These are phyloP conservation scores for Carex sylvatica DNA, from an alignment of 202 grass and related monocot species.

Conservation along the genomic window DNA sequence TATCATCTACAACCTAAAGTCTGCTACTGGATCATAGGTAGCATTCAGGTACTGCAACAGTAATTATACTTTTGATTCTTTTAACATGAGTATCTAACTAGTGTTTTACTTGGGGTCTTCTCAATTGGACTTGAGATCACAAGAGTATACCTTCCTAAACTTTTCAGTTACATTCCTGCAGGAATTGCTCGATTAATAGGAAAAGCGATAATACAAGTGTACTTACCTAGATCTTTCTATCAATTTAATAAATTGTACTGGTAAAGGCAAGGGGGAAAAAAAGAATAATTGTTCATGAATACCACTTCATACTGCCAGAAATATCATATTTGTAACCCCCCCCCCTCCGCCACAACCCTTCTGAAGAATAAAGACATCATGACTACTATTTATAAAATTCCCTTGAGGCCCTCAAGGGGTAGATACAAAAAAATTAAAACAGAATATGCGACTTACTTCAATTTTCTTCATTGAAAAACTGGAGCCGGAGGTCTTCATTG, in stretches of 20 bases:
- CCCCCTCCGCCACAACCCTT: neutral
- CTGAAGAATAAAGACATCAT: constrained; percentile 19
- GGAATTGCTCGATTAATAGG: neutral
- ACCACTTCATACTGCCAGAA: neutral
- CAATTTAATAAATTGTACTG: neutral
- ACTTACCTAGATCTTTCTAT: neutral
- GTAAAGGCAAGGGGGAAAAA: neutral
- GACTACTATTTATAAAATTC: neutral
- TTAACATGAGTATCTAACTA: neutral
- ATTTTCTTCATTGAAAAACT: constrained; percentile 54
- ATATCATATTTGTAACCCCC: neutral
- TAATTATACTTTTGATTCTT: constrained; percentile 29
- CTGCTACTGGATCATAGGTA: neutral
- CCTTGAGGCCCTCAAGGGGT: neutral
- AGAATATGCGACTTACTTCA: constrained; percentile 44
- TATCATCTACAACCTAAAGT: neutral
- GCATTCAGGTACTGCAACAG: constrained; percentile 19
- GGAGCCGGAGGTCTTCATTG: constrained; percentile 41
- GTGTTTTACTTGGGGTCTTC: neutral
- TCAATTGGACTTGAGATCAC: neutral
- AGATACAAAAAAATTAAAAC: neutral
- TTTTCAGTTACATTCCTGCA: neutral
- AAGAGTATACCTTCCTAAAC: neutral
- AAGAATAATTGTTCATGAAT: neutral
- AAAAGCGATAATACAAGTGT: neutral